Evolutionary conservation across 2,329 filamentous ascomycete species (phyloP), one percentile per base, ranked within the genome.

Genomic region (Cryphonectria radicalis): DNA sequence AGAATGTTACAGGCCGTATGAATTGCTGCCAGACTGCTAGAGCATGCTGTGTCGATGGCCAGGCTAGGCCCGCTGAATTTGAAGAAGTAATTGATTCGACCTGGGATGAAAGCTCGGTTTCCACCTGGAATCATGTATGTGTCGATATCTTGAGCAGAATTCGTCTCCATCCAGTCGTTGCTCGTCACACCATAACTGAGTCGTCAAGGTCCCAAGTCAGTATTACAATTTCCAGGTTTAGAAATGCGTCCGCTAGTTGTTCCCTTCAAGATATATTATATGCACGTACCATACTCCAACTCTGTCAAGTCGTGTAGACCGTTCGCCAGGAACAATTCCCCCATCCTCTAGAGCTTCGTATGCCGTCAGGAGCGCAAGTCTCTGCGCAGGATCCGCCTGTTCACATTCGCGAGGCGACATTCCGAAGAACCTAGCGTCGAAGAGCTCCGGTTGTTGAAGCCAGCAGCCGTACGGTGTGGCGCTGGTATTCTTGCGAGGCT

Each of bases 341-440:
- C 90, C 89, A 86, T 91, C 91, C 78, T 96, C 93, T 55, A 96
- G 84, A 0, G 93, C 93, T 76, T 95, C 93, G 75, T 95, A 95
- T 0, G 92, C 90, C 0, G 92, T 93, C 13, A 91, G 87, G 0
- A 96, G 82, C 2, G 91, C 90, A 28, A 95, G 83, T 72, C 93
- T 86, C 77, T 93, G 92, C 81, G 91, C 91, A 0, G 93, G 93
- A 78, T 95, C 93, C 0, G 89, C 92, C 75, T 93, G 90, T 63
- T 88, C 86, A 14, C 92, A 92, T 80, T 95, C 93, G 72, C 91
- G 87, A 0, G 93, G 92, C 50, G 92, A 94, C 86, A 95, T 94
- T 79, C 93, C 93, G 86, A 95, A 95, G 83, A 95, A 94, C 0
- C 88, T 84, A 1, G 91, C 88, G 76, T 95, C 93, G 75, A 95